A percentile compares a stretch with the other conserved stretches of the same genome.
Evolutionary conservation across 1,284 basidiomycete species (phyloP).

Genomic region (Naganishia liquefaciens): DNA sequence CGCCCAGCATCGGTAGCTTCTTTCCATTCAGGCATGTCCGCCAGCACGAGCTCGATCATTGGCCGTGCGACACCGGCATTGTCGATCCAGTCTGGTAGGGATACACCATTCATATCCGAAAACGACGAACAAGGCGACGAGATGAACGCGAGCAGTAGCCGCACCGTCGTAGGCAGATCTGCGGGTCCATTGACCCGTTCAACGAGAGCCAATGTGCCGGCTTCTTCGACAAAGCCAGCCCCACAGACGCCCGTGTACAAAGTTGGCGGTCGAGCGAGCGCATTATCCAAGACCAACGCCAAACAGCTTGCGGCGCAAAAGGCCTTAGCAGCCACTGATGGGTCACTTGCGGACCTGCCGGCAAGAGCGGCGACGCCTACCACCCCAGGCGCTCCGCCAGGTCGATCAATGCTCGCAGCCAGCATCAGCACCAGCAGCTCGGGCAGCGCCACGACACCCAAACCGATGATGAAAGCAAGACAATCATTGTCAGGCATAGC

Average conservation of each 20-base stretch:
- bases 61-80: constrained; percentile 49
- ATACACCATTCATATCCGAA: constrained; percentile 29
- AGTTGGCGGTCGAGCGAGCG: constrained; percentile 76
- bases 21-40: constrained; percentile 47
- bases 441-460: constrained; percentile 16
- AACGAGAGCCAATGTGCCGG: constrained; percentile 20
- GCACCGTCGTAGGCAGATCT: constrained; percentile 5
- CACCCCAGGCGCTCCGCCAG: constrained; percentile 43
- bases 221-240: not conserved
- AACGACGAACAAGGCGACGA: constrained; percentile 3
- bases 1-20: constrained; percentile 75
- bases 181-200: constrained; percentile 24
- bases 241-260: constrained; percentile 13
- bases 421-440: constrained; percentile 36
- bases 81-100: constrained; percentile 36
- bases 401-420: constrained; percentile 35
- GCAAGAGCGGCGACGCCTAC: constrained; percentile 21
- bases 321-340: constrained; percentile 54
- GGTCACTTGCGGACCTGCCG: constrained; percentile 11
- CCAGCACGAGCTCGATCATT: constrained; percentile 47
- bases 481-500: constrained; percentile 20
- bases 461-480: constrained; percentile 21
- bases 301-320: constrained; percentile 61
- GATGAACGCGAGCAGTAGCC: constrained; percentile 1
- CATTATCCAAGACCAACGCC: constrained; percentile 72